Evolutionary conservation across 2,329 filamentous ascomycete genomes (phyloP).

Genomic region (Apiospora saccharicola): DNA sequence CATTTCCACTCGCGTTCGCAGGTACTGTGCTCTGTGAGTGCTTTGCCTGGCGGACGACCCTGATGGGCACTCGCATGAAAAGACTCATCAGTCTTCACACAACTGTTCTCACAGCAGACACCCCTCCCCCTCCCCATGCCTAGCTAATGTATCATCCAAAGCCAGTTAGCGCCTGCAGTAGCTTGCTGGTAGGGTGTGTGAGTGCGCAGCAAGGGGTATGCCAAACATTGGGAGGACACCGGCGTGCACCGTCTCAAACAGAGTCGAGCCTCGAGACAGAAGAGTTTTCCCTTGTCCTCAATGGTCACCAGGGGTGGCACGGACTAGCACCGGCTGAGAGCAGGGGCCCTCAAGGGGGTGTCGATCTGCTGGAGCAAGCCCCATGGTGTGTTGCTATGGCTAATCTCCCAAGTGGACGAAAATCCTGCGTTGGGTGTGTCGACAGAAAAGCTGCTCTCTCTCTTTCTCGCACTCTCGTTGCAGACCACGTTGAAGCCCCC

Average conservation of each 20-base stretch:
- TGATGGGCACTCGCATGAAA: slow-evolving; percentile 19
- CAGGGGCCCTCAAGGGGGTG: neutral
- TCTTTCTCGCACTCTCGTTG: neutral
- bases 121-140: neutral
- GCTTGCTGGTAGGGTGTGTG: slow-evolving; percentile 4
- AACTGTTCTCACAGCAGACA: neutral
- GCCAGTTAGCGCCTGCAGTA: slow-evolving; percentile 17
- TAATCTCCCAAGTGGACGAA: neutral
- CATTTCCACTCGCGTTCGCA: neutral
- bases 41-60: neutral
- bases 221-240: neutral
- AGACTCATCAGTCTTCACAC: slow-evolving; percentile 14
- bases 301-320: slow-evolving; percentile 19
- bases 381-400: slow-evolving; percentile 13
- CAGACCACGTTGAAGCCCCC: slow-evolving; percentile 12
- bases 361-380: slow-evolving; percentile 15
- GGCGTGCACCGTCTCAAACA: slow-evolving; percentile 23
- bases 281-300: slow-evolving; percentile 22
- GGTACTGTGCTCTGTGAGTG: neutral
- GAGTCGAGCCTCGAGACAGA: slow-evolving; percentile 21
- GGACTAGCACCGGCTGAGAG: slow-evolving; percentile 11
- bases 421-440: slow-evolving; percentile 17
- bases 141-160: neutral
- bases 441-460: neutral
- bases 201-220: slow-evolving; percentile 16